These are phyloP conservation scores for Aurinia saxatilis DNA, from an alignment of 345 rosid species.

Conservation along the genomic window DNA sequence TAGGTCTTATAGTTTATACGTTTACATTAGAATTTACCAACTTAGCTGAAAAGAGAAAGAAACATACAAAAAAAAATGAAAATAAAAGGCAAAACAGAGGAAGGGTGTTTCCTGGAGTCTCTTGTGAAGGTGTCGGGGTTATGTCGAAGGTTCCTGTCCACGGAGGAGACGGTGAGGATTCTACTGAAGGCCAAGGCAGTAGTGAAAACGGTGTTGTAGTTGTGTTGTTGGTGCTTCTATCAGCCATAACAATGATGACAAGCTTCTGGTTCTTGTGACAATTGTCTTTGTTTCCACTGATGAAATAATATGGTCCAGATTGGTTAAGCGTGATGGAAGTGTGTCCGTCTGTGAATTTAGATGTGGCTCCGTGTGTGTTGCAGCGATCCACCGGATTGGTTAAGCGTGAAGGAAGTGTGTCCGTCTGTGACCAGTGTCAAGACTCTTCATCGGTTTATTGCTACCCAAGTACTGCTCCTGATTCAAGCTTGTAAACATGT, in stretches of 20 bases:
- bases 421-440: slow-evolving; percentile 30
- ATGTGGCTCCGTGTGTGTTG: slow-evolving; percentile 24
- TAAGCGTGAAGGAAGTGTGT: slow-evolving; percentile 50
- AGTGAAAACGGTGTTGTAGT: slow-evolving; percentile 11
- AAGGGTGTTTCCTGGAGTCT: slow-evolving; percentile 21
- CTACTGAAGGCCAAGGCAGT: slow-evolving; percentile 30
- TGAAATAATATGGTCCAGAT: slow-evolving; percentile 55
- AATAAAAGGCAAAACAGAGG: slow-evolving; percentile 8
- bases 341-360: slow-evolving; percentile 42
- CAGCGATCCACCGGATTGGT: slow-evolving; percentile 52
- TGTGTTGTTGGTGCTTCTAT: slow-evolving; percentile 34
- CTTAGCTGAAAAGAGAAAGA: slow-evolving; percentile 3
- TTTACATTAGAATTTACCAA: slow-evolving; percentile 12
- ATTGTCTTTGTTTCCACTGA: slow-evolving; percentile 55
- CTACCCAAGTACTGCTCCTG: background rate
- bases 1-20: background rate
- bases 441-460: background rate
- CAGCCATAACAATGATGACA: slow-evolving; percentile 43
- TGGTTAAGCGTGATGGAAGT: slow-evolving; percentile 42
- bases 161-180: slow-evolving; percentile 35
- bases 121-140: slow-evolving; percentile 33
- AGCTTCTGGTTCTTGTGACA: slow-evolving; percentile 58
- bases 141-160: slow-evolving; percentile 21
- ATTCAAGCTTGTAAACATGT: background rate
- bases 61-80: background rate